Evolutionary conservation across 1,284 basidiomycete species (phyloP), one percentile per base, ranked within the genome.

Genomic region (Moesziomyces globuligerus): DNA sequence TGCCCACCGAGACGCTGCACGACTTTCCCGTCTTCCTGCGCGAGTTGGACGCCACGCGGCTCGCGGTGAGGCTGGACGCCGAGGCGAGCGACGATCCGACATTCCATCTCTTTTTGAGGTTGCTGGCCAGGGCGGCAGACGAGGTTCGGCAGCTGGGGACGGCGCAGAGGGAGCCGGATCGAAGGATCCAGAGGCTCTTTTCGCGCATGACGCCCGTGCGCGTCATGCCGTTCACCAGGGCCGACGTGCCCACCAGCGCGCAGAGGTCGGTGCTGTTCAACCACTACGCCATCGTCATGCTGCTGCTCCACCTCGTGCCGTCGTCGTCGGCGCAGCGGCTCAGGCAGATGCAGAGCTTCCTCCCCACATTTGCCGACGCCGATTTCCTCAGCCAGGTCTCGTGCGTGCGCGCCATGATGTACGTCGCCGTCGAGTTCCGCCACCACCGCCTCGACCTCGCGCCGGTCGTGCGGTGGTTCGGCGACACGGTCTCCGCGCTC

Each of bases 231-330:
- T 81, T 81, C 54, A 72, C 73, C 0, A 51, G 54, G 18, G 32
- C 40, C 1, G 46, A 65, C 3, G 64, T 72, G n/a, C 85, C 26
- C 80, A 84, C 17, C 85, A 72, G 88, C 5, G 88, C 89, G 0
- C 88, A 91, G 49, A 85, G 92, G 2, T 91, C 92, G 0, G 89
- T 90, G 85, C 86, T 97, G 11, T 89, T 91, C 83, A 97, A 98
- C 82, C 89, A 94, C 24, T 90, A 93, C 76, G 88, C 88, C 40
- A 88, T 90, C 15, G 86, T 92, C 71, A 88, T 91, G 18, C 86
- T 92, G n/a, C 89, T 89, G 7, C 86, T 92, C 46, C 87, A 90
- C 73, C 87, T 95, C 36, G 89, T 90, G 44, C 88, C 89, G 0
- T 70, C 85, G 1, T 85, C 87, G 18, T 85, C 88, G 54, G 84